Evolutionary conservation across 1,284 basidiomycete genomes (phyloP), one percentile per base, ranked within the genome.

Genomic region (Leccinum subspadiceum): DNA sequence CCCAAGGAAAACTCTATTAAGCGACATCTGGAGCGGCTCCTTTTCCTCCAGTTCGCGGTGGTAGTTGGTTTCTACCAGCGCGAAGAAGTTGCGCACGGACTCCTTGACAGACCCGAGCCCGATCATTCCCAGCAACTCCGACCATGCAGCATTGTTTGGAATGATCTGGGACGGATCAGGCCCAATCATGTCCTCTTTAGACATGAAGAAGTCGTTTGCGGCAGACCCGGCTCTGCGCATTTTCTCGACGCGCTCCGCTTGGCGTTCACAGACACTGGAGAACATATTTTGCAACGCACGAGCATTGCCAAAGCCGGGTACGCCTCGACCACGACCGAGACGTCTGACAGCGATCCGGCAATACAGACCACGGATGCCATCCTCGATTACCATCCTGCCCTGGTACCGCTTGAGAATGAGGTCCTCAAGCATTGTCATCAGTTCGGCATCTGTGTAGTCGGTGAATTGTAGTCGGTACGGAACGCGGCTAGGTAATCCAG

Each of bases 1-100:
- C 0, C 85, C 86, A 50, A 85, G 66, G 69, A 87, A 86, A 0
- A 84, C 81, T n/a, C 82, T 79, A 62, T 87, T 87, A 59, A 88
- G 76, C 8, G 84, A 82, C 31, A 84, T 67, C 57, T 78, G 73
- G 12, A 84, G 44, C 0, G 83, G 84, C 49, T 80, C 75, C 64
- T 78, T 75, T 66, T 87, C 85, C 39, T 65, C 54, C 22, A 88
- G 71, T 66, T 88, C 86, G 3, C 86, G 81, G 1, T 76, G 61
- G 62, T 86, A 87, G 64, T 88, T 89, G 13, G 70, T 75, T 50
- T 75, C 65, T 46, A 86, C 71, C 35, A 78, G 70, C 46, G 72
- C 71, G 48, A 85, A 75, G 10, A 86, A 68, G 58, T 73, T 79
- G 10, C 70, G 67, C n/a, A 87, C 74, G 0, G 83, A 74, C 2